phyloP scores from a whole-genome alignment of 345 rosid genomes.

The Capsella bursapastoris region DNA sequence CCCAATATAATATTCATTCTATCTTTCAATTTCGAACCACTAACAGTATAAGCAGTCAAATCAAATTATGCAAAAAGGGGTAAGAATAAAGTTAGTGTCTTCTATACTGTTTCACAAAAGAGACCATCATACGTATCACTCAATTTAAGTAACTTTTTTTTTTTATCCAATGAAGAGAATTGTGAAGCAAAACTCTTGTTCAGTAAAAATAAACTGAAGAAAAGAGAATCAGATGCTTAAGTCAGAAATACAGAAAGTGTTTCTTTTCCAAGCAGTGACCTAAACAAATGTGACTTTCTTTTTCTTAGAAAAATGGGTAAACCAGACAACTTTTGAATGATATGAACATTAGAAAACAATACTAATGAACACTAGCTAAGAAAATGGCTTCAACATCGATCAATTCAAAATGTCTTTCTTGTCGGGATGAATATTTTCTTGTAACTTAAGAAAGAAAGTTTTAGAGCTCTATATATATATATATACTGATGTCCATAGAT shows the following conservation, averaged over 20 bases:
- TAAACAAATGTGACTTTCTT: conserved; percentile 21
- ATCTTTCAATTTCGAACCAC: conserved; percentile 6
- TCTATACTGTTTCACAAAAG: neutral
- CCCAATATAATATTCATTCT: conserved; percentile 16
- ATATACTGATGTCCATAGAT: too few relatives aligned
- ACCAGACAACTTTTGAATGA: conserved; percentile 35
- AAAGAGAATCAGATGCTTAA: conserved; percentile 41
- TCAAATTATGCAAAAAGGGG: conserved; percentile 12
- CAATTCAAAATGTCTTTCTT: conserved; percentile 17
- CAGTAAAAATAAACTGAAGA: conserved; percentile 1
- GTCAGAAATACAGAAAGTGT: conserved; percentile 33
- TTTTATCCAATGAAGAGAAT: neutral
- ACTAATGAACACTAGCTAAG: neutral
- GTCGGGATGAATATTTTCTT: conserved; percentile 7
- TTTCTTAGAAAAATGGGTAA: conserved; percentile 1
- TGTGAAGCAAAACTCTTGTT: conserved; percentile 24
- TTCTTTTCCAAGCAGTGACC: conserved; percentile 15
- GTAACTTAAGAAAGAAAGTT: neutral
- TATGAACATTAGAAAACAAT: conserved; percentile 8
- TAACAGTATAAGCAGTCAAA: conserved; percentile 18
- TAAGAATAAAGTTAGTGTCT: neutral
- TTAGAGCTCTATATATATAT: neutral
- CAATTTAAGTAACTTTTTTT: neutral
- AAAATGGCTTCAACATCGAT: conserved; percentile 10
- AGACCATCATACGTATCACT: neutral